phyloP scores from a whole-genome alignment of 139 green algal genomes.

The Asterochloris erici region DNA sequence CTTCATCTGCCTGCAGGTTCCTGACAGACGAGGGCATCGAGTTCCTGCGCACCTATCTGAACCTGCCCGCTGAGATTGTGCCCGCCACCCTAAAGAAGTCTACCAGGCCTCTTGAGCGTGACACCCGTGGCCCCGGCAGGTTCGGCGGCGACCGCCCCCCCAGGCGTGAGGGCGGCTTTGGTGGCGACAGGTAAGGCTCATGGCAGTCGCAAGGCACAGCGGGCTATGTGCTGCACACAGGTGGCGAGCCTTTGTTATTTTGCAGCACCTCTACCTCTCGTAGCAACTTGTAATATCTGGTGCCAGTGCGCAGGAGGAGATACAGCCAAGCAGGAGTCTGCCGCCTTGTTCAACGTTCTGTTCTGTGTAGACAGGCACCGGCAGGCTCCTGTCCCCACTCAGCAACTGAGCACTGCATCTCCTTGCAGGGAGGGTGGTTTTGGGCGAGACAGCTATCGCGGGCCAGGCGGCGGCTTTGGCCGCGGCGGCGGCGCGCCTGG shows the following conservation, averaged over 20 bases:
- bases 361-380: too few species aligned
- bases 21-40: slow-evolving; percentile 98
- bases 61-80: slow-evolving; percentile 93
- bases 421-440: slow-evolving; percentile 37
- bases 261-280: too few species aligned
- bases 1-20: slow-evolving; percentile 63
- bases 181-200: slow-evolving; percentile 34
- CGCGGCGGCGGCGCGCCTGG: slow-evolving; percentile 31
- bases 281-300: too few species aligned
- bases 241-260: too few species aligned
- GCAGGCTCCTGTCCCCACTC: background rate
- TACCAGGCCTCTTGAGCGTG: slow-evolving; percentile 64
- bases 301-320: too few species aligned
- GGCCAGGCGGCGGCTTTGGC: slow-evolving; percentile 56
- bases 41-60: slow-evolving; percentile 97
- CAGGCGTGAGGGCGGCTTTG: slow-evolving; percentile 44
- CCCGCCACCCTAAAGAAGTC: slow-evolving; percentile 95
- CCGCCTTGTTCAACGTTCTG: too few species aligned
- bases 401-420: background rate
- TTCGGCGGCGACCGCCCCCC: slow-evolving; percentile 38
- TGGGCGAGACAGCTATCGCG: slow-evolving; percentile 49
- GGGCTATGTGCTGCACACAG: slow-evolving; percentile 52
- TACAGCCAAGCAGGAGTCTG: too few species aligned
- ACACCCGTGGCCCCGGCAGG: background rate
- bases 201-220: slow-evolving; percentile 38